Base-by-base conservation (phyloP, 169 alveolate genomes). In the Plasmodium inui region DNA sequence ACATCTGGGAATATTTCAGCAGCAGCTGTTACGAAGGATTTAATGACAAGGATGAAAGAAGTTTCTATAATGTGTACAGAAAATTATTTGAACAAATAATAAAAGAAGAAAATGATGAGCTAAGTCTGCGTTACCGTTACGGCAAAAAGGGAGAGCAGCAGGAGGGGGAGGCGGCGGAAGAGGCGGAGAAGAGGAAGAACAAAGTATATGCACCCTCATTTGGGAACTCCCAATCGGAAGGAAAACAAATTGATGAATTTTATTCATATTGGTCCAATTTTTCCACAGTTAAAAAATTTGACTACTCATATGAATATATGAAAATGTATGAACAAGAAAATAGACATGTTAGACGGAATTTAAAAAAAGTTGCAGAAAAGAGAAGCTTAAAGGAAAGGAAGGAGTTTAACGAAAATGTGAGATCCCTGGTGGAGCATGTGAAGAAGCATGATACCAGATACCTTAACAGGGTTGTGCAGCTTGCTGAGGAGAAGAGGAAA, bases 261-360 rank as follows among this genome's bases (percentile, higher is more conserved):
- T 97, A 97, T 82, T 92, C 94, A 6, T 96, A 93, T 90, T 97
- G 98, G 98, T 92, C 94, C n/a, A 85, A 95, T 80, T 97, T 97
- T 84, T 30, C 95, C 1, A 95, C 98, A 0, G 74, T 76, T 4
- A 95, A 97, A 81, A 82, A 93, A 44, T 97, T 97, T 93, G 85
- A 97, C 17, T 67, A 79, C 37, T 67, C 73, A 2, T 67, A 78
- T 30, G 90, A 78, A 14, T 57, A 78, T 70, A 28, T 81, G 53
- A 89, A 78, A 53, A 46, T 30, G n/a, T 57, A 4, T 67, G 94
- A 81, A 26, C 57, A 37, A n/a, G 94, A 89, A 67, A 89, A 89
- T 81, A 79, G 94, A 34, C 34, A 78, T 44, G 71, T 70, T 3
- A 32, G 94, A 80, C 61, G 94, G 14, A 89, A 41, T 70, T 61